Percentiles rank a stretch among this genome's conserved stretches.
These are phyloP conservation scores for Pharus latifolius DNA, from an alignment of 176 grass and related monocot species.

Conservation along the genomic window DNA sequence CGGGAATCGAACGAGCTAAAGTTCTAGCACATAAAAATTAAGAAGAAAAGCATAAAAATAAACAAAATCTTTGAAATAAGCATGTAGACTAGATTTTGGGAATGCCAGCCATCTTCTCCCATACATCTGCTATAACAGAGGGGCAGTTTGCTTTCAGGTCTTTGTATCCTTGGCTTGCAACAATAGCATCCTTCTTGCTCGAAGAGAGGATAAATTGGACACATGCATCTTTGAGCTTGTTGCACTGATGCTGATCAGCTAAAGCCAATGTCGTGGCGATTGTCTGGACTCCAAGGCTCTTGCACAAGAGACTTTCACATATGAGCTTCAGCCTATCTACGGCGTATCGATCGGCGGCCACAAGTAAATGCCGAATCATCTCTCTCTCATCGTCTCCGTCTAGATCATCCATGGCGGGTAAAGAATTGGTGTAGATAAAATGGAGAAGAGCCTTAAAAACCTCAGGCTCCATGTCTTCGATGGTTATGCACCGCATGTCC, in stretches of 20 bases:
- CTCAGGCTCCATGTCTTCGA: background rate
- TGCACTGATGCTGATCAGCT: background rate
- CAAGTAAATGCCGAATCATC: background rate
- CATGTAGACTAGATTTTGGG: no score
- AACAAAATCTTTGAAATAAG: no score
- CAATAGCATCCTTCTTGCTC: conserved; percentile 4
- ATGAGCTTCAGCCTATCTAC: background rate
- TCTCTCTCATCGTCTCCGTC: background rate
- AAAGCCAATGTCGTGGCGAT: background rate
- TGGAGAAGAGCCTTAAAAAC: background rate
- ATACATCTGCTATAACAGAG: background rate
- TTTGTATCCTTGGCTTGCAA: background rate
- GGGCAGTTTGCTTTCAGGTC: conserved; percentile 1
- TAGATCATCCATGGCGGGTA: background rate
- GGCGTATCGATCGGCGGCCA: background rate
- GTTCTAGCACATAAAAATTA: no score
- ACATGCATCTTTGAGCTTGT: conserved; percentile 12
- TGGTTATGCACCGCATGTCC: background rate
- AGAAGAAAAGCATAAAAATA: no score
- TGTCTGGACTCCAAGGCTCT: background rate
- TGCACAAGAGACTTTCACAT: background rate
- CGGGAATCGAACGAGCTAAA: no score
- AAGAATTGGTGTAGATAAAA: background rate
- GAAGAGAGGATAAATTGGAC: background rate
- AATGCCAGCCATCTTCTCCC: background rate